Conservation (phyloP, 169 alveolate genomes). For the Eimeria necatrix region DNA sequence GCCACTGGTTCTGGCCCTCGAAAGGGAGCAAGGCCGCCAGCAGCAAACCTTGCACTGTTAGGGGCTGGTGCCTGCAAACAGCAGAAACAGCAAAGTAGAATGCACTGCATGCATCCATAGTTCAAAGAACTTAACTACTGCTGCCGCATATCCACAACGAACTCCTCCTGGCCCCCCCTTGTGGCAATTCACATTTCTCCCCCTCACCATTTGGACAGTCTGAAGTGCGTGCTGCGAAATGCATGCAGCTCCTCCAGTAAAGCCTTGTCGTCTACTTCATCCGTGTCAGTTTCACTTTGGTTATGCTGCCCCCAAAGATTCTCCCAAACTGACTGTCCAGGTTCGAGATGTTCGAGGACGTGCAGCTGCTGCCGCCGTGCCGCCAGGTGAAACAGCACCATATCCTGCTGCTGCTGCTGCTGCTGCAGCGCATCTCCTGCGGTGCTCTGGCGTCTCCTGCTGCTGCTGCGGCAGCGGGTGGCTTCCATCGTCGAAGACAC, state of each 20-base stretch:
- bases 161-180: neutral
- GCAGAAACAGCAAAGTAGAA: neutral
- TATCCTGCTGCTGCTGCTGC: slow-evolving; percentile 64
- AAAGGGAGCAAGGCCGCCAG: slow-evolving; percentile 62
- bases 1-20: slow-evolving; percentile 74
- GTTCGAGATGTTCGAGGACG: slow-evolving; percentile 25
- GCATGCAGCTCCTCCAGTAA: slow-evolving; percentile 41
- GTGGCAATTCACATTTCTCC: neutral
- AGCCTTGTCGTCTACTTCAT: neutral
- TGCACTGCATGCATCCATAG: neutral
- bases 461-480: slow-evolving; percentile 59
- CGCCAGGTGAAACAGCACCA: slow-evolving; percentile 72
- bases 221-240: slow-evolving; percentile 64
- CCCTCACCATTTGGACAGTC: slow-evolving; percentile 76
- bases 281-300: neutral
- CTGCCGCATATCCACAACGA: neutral
- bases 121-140: neutral
- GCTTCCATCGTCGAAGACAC: slow-evolving; percentile 18
- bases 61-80: slow-evolving; percentile 71
- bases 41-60: slow-evolving; percentile 45
- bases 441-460: slow-evolving; percentile 57
- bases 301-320: neutral
- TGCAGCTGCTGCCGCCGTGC: slow-evolving; percentile 72
- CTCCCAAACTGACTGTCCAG: slow-evolving; percentile 24
- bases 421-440: slow-evolving; percentile 64